Evolutionary conservation across 192 early-diverging fungal genomes (phyloP).

Genomic region (Podochytrium sp.): DNA sequence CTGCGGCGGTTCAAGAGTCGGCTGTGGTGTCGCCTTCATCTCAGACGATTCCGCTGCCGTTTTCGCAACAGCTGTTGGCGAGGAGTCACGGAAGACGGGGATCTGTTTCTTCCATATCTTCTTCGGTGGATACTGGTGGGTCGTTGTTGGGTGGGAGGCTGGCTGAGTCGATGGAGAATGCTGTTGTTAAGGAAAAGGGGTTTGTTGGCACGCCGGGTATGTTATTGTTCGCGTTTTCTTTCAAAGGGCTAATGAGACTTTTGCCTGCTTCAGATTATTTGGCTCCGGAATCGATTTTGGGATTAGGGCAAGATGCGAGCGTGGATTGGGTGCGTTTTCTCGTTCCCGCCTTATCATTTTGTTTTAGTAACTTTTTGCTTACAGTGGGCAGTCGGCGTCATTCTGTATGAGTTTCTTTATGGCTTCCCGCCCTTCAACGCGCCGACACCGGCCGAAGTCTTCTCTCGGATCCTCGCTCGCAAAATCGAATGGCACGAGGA

Average conservation of each 20-base stretch:
- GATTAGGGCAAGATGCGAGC: slow-evolving; percentile 78
- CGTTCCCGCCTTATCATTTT: too few relatives aligned
- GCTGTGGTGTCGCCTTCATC: neutral
- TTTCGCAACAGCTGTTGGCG: slow-evolving; percentile 14
- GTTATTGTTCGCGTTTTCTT: too few relatives aligned
- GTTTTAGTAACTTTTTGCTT: too few relatives aligned
- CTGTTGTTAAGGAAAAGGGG: slow-evolving; percentile 49
- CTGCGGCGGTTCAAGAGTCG: neutral
- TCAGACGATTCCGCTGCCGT: slow-evolving; percentile 16
- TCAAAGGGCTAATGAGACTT: too few relatives aligned
- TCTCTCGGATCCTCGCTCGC: slow-evolving; percentile 79
- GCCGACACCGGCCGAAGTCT: slow-evolving; percentile 74
- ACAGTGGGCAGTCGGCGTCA: slow-evolving; percentile 88
- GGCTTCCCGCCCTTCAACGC: slow-evolving; percentile 86
- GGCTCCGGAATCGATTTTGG: slow-evolving; percentile 85
- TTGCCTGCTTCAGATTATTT: too few relatives aligned
- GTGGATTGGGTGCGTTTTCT: slow-evolving; percentile 80
- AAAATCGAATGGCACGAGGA: slow-evolving; percentile 77
- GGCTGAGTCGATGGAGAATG: slow-evolving; percentile 51
- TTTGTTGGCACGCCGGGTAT: slow-evolving; percentile 90
- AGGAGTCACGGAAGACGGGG: slow-evolving; percentile 39
- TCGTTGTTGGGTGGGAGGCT: slow-evolving; percentile 43
- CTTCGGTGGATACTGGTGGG: slow-evolving; percentile 11
- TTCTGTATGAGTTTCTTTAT: slow-evolving; percentile 84
- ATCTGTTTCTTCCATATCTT: slow-evolving; percentile 42